Base-by-base conservation (phyloP, 305 asterid species). In the Fraxinus xanthoxyloides region DNA sequence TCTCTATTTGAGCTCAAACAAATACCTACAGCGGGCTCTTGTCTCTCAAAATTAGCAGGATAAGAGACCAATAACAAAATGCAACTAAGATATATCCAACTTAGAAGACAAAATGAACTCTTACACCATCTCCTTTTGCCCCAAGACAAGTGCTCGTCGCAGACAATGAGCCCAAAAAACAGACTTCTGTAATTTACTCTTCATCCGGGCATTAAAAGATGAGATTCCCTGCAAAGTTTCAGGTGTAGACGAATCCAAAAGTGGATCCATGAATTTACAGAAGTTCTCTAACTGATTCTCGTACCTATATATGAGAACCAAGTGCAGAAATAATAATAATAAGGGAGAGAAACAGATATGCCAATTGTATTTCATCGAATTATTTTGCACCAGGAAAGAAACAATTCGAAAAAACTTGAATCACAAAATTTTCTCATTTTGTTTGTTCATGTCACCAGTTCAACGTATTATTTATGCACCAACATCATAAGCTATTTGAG, bases 121-220 rank as follows among this genome's bases (percentile, higher is more conserved):
- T 92, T 89, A 95, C 99, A 94, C 87, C 86, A 95, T 85, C 80
- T 94, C 98, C 69, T 85, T 92, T 84, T 94, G 97, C 78, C 98
- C 98, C 95, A 93, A 85, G 81, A 88, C 83, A 82, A 85, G 87
- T 0, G 97, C 94, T 83, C 89, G 91, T 61, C 89, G 87, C 77
- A 95, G 85, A 85, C 91, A 90, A 56, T 86, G 86, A 81, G 93
- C 96, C 98, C 97, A 93, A 87, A 94, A 94, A 12, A 88, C 83
- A n/a, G 97, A 92, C 82, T 87, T 94, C 10, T 90, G 86, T 76
- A 95, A 84, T 74, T 87, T 90, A 86, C 89, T 90, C 90, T 87
- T 92, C 92, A 93, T 79, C 75, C 92, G 97, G 82, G 84, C 84
- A 67, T 84, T 93, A 46, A 91, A 86, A 26, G 97, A 85, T 56